phyloP scores from a whole-genome alignment of 129 eudicot genomes.

The Ambrosia artemisiifolia region DNA sequence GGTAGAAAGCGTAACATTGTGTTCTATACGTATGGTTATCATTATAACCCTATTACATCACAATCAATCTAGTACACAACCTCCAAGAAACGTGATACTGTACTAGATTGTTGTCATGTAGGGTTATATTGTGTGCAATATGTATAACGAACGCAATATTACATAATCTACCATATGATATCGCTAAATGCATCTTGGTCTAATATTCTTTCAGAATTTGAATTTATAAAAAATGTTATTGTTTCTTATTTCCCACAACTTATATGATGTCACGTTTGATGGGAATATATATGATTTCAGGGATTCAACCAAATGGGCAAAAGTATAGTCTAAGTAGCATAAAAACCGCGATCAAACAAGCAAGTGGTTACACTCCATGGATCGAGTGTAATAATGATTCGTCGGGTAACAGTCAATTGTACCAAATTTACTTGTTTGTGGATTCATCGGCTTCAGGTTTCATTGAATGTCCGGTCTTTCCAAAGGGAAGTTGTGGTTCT shows the following conservation, averaged over 20 bases:
- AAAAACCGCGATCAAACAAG: conserved; percentile 48
- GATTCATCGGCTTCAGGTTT: conserved; percentile 51
- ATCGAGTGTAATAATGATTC: conserved; percentile 68
- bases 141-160: no score
- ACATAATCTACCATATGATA: no score
- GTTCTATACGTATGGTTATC: no score
- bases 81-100: no score
- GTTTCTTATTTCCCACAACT: neutral
- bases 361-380: conserved; percentile 54
- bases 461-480: conserved; percentile 71
- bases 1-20: no score
- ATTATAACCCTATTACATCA: no score
- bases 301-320: conserved; percentile 54
- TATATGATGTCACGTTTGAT: neutral
- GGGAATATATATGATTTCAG: conserved; percentile 19
- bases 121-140: no score
- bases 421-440: conserved; percentile 71
- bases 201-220: no score
- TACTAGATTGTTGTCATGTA: no score
- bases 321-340: conserved; percentile 43
- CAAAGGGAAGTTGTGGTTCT: conserved; percentile 61
- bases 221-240: neutral
- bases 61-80: no score
- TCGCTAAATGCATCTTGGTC: no score
- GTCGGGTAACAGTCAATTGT: conserved; percentile 60